Conservation (phyloP, 2,329 filamentous ascomycete genomes). For the Sporothrix humicola region DNA sequence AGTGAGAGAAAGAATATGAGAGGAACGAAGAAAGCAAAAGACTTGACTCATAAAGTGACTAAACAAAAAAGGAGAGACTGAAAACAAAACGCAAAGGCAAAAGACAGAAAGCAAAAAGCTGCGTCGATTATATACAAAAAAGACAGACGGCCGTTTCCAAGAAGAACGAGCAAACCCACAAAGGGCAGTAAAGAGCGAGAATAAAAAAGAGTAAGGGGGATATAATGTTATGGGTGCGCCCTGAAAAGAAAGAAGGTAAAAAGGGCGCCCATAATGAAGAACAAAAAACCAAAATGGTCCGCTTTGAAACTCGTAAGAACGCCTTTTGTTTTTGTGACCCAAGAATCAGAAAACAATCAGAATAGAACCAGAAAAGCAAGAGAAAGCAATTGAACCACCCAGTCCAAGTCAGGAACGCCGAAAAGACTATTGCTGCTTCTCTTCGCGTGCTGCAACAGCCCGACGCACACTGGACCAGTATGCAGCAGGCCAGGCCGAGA, state of each 20-base stretch:
- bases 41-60: conserved; percentile 16
- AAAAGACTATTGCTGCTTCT: conserved; percentile 31
- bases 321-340: conserved; percentile 9
- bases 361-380: neutral
- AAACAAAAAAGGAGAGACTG: conserved; percentile 2
- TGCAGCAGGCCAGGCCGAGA: conserved; percentile 63
- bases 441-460: conserved; percentile 49
- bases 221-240: conserved; percentile 17
- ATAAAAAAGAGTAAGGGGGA: conserved; percentile 40
- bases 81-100: neutral
- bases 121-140: conserved; percentile 39
- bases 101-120: conserved; percentile 18
- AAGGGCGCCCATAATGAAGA: conserved; percentile 9
- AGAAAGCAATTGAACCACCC: neutral
- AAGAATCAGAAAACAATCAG: conserved; percentile 7
- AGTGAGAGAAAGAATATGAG: neutral
- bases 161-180: conserved; percentile 1
- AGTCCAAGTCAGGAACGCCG: neutral
- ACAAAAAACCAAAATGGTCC: conserved; percentile 7
- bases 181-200: conserved; percentile 41
- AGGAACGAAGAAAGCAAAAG: neutral
- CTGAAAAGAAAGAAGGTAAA: conserved; percentile 10
- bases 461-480: conserved; percentile 67
- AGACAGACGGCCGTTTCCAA: neutral
- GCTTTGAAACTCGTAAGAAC: conserved; percentile 15